Base-by-base conservation (phyloP, 1,284 basidiomycete genomes). In the Boletus smithii region DNA sequence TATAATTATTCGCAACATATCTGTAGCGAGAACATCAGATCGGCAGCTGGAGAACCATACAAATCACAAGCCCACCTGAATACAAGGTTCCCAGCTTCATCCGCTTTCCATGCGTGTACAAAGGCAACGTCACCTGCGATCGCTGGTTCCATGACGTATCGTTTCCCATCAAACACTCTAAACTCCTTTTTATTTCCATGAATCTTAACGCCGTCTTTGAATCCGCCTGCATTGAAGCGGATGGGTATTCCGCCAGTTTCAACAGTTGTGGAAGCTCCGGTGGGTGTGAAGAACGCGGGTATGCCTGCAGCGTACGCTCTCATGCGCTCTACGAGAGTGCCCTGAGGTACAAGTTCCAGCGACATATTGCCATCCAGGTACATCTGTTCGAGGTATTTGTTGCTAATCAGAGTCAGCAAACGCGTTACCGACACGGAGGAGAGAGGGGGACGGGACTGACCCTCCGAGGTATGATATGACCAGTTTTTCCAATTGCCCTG, bases 91-190 rank as follows among this genome's bases (percentile, higher is more conserved):
- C 86, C 88, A 39, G 81, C 77, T 64, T 91, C 91, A 65, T 97
- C 94, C 9, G 85, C 95, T 71, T 97, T 97, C 92, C 92, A 95
- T n/a, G 91, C 94, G 46, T 88, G 79, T 31, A 97, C 73, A 63
- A 97, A 86, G n/a, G 92, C 94, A 46, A 91, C 81, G 66, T 93
- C 90, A 30, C 88, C 91, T 24, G 81, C 75, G 59, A 97, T 84
- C 3, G 91, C 85, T 37, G 87, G 82, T 69, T 97, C 95, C 58
- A 97, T 74, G 40, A 97, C 73, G 69, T 86, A 97, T 65, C 81
- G 74, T 59, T 87, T 80, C n/a, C 90, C 93, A 57, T 87, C 78
- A 63, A 95, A 88, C 56, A 81, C 81, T 45, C 82, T 75, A 17
- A 76, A 74, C 67, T 95, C 90, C 65, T 77, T 80, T 34, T 53